Percentiles rank a stretch among this genome's conserved stretches.
Evolutionary conservation across 495 filamentous ascomycete species (phyloP).

Genomic region (Elaphomyces granulatus): DNA sequence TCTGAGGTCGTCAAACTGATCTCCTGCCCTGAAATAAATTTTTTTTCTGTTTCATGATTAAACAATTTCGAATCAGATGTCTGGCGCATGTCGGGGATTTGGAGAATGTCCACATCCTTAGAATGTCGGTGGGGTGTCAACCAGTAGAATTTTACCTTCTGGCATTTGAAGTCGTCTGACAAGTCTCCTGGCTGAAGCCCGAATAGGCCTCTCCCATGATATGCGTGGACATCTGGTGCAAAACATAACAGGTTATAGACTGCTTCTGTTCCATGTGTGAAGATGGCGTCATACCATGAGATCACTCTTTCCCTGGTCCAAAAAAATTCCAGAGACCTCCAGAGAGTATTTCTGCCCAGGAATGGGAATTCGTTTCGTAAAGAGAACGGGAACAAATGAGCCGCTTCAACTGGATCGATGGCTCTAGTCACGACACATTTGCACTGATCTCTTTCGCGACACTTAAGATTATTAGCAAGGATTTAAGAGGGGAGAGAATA

Average conservation of each 20-base stretch:
- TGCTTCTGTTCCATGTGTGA: constrained; percentile 1
- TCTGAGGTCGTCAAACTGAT: background rate
- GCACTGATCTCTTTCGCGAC: constrained; percentile 1
- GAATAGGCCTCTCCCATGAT: background rate
- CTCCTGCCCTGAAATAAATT: background rate
- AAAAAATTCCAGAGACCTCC: background rate
- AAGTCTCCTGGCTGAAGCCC: background rate
- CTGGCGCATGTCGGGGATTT: background rate
- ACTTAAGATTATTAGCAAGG: no score
- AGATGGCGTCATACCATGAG: constrained; percentile 1
- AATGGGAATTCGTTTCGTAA: no score
- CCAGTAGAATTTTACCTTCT: background rate
- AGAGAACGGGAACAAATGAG: background rate
- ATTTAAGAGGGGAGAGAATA: no score
- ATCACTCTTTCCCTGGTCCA: background rate
- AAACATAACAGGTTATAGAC: constrained; percentile 1
- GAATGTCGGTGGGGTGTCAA: background rate
- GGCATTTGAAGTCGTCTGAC: background rate
- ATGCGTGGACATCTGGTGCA: background rate
- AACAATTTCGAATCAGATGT: background rate
- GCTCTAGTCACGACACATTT: constrained; percentile 1
- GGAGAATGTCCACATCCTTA: background rate
- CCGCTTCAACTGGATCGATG: background rate
- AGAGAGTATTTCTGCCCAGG: background rate
- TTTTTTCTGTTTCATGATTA: background rate